These are phyloP conservation scores for Kodamaea plutei DNA, from an alignment of 1,139 yeast genomes.

Conservation along the genomic window DNA sequence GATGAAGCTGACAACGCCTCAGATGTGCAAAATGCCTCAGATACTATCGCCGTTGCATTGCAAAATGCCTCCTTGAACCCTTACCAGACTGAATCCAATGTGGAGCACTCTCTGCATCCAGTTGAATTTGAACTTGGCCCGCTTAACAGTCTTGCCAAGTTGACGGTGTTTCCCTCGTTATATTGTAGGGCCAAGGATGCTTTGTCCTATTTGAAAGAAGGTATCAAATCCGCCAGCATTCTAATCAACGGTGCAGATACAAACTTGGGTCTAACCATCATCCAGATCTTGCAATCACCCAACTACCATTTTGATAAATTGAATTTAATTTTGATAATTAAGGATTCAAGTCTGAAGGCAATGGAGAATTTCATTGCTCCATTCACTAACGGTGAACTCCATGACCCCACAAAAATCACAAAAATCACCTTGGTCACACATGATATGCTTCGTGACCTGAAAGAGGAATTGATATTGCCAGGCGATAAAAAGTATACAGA, in stretches of 20 bases:
- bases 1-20: constrained; percentile 2
- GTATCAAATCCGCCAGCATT: constrained; percentile 21
- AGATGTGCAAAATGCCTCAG: too few relatives aligned
- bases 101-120: constrained; percentile 2
- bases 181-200: constrained; percentile 41
- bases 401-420: constrained; percentile 20
- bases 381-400: constrained; percentile 19
- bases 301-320: constrained; percentile 20
- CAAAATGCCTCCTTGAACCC: too few relatives aligned
- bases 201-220: constrained; percentile 22
- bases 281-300: constrained; percentile 30
- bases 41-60: too few relatives aligned
- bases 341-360: constrained; percentile 20
- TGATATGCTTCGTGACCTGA: constrained; percentile 23
- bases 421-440: constrained; percentile 29
- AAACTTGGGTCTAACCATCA: constrained; percentile 32
- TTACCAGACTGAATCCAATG: too few relatives aligned
- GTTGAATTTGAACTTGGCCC: constrained; percentile 4
- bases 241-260: constrained; percentile 47
- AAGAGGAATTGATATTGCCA: constrained; percentile 34
- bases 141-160: constrained; percentile 34
- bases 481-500: constrained; percentile 31
- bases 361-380: constrained; percentile 23
- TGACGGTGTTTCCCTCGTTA: constrained; percentile 31
- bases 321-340: constrained; percentile 31